These are phyloP conservation scores for Argentina anserina DNA, from an alignment of 306 rosid species.

Conservation along the genomic window DNA sequence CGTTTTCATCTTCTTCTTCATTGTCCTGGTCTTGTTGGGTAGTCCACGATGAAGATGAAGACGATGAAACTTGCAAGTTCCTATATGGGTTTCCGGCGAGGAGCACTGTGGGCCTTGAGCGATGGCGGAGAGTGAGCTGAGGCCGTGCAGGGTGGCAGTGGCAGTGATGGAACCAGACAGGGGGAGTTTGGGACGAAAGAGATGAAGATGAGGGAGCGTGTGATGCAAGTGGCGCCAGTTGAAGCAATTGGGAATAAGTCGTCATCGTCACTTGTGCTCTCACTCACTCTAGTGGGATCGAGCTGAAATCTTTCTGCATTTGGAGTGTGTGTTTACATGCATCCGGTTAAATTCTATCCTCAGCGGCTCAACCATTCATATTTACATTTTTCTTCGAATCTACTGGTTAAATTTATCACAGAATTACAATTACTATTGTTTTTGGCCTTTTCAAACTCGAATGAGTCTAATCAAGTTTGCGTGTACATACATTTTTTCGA, in stretches of 20 bases:
- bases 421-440: no score
- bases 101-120: background rate
- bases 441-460: no score
- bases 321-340: background rate
- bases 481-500: no score
- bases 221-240: conserved; percentile 17
- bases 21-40: conserved; percentile 22
- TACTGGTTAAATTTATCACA: background rate
- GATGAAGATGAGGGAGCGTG: conserved; percentile 24
- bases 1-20: conserved; percentile 1
- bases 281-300: background rate
- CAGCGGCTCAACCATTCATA: background rate
- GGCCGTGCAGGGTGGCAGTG: conserved; percentile 19
- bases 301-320: conserved; percentile 5
- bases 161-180: background rate
- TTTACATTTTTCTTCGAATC: background rate
- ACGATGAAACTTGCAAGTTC: conserved; percentile 10
- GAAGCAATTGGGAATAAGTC: conserved; percentile 22
- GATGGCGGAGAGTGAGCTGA: conserved; percentile 26
- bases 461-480: no score
- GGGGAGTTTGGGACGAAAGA: conserved; percentile 8
- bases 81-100: background rate
- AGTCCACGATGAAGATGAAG: conserved; percentile 17
- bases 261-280: background rate
- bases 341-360: background rate